Conservation (phyloP, 768 basidiomycete species). For the Mycena crocata region DNA sequence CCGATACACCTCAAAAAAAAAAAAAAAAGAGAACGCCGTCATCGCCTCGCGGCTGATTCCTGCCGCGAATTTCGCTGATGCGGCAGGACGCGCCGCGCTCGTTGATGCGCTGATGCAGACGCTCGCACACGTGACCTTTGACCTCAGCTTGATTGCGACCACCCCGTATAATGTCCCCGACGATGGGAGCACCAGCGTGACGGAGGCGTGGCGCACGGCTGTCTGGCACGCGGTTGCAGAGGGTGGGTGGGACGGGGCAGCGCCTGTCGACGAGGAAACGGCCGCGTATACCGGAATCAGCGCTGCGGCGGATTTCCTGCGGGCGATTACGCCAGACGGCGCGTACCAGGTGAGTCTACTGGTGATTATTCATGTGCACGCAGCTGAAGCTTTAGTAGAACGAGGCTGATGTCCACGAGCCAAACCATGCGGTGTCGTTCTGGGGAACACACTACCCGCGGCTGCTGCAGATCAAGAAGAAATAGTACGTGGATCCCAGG, state of each 20-base stretch:
- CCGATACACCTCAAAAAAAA: too few relatives aligned
- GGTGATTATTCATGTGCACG: background rate
- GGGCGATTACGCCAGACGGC: slow-evolving; percentile 41
- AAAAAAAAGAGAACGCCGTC: too few relatives aligned
- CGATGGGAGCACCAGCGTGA: slow-evolving; percentile 39
- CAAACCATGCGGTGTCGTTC: slow-evolving; percentile 42
- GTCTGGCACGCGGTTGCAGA: slow-evolving; percentile 42
- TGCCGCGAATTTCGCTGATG: slow-evolving; percentile 36
- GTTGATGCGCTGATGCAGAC: slow-evolving; percentile 37
- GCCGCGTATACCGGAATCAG: slow-evolving; percentile 34
- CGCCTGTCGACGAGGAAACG: slow-evolving; percentile 34
- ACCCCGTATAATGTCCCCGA: slow-evolving; percentile 39
- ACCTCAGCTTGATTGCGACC: slow-evolving; percentile 34
- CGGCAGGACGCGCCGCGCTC: slow-evolving; percentile 28
- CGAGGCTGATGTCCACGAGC: slow-evolving; percentile 45
- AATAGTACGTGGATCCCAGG: slow-evolving; percentile 37
- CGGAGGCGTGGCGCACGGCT: slow-evolving; percentile 42
- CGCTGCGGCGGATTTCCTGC: slow-evolving; percentile 34
- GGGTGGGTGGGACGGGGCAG: slow-evolving; percentile 41
- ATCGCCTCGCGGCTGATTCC: slow-evolving; percentile 43
- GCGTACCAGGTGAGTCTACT: slow-evolving; percentile 38
- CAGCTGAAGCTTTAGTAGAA: slow-evolving; percentile 31
- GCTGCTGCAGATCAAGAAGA: slow-evolving; percentile 41
- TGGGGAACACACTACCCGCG: slow-evolving; percentile 42
- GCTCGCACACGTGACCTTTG: slow-evolving; percentile 30